A percentile compares a stretch with the other conserved stretches of the same genome.
These are phyloP conservation scores for Claviceps pazoutovae DNA, from an alignment of 2,329 filamentous ascomycete species.

Conservation along the genomic window DNA sequence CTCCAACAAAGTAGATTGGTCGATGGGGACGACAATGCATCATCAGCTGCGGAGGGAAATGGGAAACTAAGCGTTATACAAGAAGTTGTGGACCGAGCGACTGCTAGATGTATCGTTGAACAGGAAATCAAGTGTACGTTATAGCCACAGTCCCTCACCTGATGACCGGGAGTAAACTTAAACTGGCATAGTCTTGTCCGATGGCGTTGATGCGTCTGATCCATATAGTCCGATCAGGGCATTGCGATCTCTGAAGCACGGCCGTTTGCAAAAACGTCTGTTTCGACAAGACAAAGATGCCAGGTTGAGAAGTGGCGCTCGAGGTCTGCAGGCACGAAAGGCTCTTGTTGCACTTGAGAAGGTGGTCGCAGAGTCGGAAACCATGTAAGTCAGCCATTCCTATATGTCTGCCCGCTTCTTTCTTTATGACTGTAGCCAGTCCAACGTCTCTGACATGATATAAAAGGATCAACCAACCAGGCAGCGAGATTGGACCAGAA, in stretches of 20 bases:
- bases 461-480: slow-evolving; percentile 33
- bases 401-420: too few species aligned
- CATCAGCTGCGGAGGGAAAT: background rate
- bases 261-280: slow-evolving; percentile 46
- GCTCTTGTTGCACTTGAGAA: slow-evolving; percentile 56
- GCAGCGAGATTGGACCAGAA: slow-evolving; percentile 41
- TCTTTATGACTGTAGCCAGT: background rate
- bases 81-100: slow-evolving; percentile 50
- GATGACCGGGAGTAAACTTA: background rate
- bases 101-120: slow-evolving; percentile 40
- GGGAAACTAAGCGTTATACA: slow-evolving; percentile 39
- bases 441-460: background rate
- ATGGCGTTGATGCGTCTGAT: slow-evolving; percentile 44
- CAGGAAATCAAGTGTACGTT: slow-evolving; percentile 44
- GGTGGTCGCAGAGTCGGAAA: slow-evolving; percentile 42
- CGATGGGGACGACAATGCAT: slow-evolving; percentile 18
- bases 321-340: slow-evolving; percentile 65
- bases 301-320: slow-evolving; percentile 55
- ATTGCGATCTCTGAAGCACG: slow-evolving; percentile 47
- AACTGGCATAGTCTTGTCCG: slow-evolving; percentile 35
- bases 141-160: too few species aligned
- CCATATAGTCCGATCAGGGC: slow-evolving; percentile 44
- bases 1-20: slow-evolving; percentile 48
- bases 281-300: slow-evolving; percentile 63
- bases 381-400: slow-evolving; percentile 26